Base-by-base conservation (phyloP, 495 filamentous ascomycete species). In the Friedmanniomyces simplex region DNA sequence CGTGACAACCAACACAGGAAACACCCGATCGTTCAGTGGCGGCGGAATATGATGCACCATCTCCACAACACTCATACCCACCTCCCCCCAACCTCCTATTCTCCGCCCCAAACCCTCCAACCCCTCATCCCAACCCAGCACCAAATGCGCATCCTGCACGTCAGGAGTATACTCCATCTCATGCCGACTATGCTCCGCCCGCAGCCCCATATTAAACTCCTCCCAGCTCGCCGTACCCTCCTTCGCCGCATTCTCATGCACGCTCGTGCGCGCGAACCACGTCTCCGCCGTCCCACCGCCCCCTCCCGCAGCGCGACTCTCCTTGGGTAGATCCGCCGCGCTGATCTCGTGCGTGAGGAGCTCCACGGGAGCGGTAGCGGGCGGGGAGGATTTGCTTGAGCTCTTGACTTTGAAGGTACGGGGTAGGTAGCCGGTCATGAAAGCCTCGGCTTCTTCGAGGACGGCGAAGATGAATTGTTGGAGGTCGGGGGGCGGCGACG, bases 141-240 rank as follows among this genome's bases (percentile, higher is more conserved):
- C 68, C 52, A 72, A 62, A 49, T 77, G 71, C 22, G 78, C 76
- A 20, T 73, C 74, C n/a, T 80, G 71, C 8, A 89, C 79, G 52
- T 76, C 77, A 14, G 86, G 85, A 32, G 86, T 93, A 67, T 87
- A 90, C 42, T 78, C 78, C 65, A 70, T 76, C 70, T 94, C 88
- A 59, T 86, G 76, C 68, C 78, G 70, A 5, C 78, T 78, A 69
- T 91, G 88, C 49, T 81, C 68, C 13, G 74, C 69, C 60, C 80
- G 76, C 61, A 90, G 69, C 34, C 77, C 79, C 0, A 59, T 58
- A 22, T 77, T 72, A 60, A 91, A 90, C 60, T 91, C 88, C 0
- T 58, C 68, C 75, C 79, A 87, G 21, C 68, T 76, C 7, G 84
- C 86, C 4, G 85, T 83, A 0, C 84, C 85, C 16, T 73, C 62